Evolutionary conservation across 225 moss, liverwort and hornwort genomes (phyloP).

Genomic region (Sphagnum contortum): DNA sequence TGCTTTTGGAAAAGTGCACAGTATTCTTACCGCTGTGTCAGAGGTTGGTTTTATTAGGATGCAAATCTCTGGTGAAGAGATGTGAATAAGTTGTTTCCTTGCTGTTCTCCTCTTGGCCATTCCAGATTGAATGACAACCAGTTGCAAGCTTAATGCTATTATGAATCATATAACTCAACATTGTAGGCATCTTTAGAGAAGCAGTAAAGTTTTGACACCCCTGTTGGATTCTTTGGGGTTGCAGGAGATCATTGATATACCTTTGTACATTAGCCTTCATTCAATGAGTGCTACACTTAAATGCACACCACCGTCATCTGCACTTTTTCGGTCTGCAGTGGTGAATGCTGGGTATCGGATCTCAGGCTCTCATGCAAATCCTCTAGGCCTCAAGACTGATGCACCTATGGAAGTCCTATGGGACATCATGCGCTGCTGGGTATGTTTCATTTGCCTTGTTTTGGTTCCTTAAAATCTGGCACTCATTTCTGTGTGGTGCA

Average conservation of each 20-base stretch:
- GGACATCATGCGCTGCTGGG: conserved; percentile 99
- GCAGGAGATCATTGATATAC: conserved; percentile 87
- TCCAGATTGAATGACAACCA: too few relatives aligned
- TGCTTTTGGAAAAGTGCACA: conserved; percentile 90
- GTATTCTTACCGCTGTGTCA: conserved; percentile 89
- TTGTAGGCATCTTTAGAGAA: too few relatives aligned
- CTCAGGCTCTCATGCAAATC: conserved; percentile 94
- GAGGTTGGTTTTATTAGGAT: conserved; percentile 38
- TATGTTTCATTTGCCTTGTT: conserved; percentile 13
- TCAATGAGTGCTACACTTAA: conserved; percentile 93
- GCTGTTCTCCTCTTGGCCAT: too few relatives aligned
- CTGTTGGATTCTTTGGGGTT: not conserved
- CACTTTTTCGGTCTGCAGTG: conserved; percentile 90
- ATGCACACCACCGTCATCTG: conserved; percentile 91
- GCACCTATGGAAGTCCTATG: conserved; percentile 89
- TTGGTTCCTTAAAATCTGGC: too few relatives aligned
- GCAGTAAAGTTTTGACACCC: too few relatives aligned
- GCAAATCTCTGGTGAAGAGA: too few relatives aligned
- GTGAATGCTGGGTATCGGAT: conserved; percentile 89
- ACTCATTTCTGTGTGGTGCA: too few relatives aligned
- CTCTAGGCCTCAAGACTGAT: conserved; percentile 88
- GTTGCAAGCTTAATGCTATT: too few relatives aligned
- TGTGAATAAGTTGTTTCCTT: too few relatives aligned
- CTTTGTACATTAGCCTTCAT: conserved; percentile 79
- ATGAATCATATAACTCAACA: too few relatives aligned